These are phyloP conservation scores for Solanum microdontum DNA, from an alignment of 257 asterid genomes.

Conservation along the genomic window DNA sequence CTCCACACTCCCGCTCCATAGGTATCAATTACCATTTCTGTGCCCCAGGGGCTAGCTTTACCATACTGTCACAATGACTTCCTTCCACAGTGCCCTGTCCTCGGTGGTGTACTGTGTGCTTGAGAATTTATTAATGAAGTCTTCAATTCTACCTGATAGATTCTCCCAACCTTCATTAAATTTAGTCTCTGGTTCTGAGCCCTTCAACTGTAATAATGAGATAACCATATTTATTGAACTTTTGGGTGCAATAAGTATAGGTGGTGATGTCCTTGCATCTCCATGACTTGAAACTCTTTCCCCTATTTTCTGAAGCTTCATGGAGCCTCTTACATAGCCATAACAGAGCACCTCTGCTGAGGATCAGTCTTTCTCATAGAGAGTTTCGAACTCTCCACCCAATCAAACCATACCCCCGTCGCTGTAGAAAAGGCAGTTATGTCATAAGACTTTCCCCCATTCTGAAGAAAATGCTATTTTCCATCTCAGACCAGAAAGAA, in stretches of 20 bases:
- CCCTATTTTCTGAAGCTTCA: background rate
- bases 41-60: background rate
- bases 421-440: background rate
- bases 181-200: background rate
- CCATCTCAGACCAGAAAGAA: background rate
- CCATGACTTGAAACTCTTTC: background rate
- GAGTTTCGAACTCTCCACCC: background rate
- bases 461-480: background rate
- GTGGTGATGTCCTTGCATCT: background rate
- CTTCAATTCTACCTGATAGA: background rate
- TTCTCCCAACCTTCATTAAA: background rate
- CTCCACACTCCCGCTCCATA: background rate
- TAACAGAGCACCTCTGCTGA: background rate
- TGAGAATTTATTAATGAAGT: background rate
- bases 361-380: background rate
- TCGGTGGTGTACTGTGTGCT: background rate
- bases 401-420: background rate
- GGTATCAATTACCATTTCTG: background rate
- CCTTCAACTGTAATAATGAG: background rate
- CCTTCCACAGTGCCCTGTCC: background rate
- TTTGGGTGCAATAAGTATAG: background rate
- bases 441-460: background rate
- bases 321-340: background rate
- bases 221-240: background rate
- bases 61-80: background rate